Evolutionary conservation across 2,329 filamentous ascomycete genomes (phyloP), one percentile per base, ranked within the genome.

Genomic region (Xenoacremonium recifei): DNA sequence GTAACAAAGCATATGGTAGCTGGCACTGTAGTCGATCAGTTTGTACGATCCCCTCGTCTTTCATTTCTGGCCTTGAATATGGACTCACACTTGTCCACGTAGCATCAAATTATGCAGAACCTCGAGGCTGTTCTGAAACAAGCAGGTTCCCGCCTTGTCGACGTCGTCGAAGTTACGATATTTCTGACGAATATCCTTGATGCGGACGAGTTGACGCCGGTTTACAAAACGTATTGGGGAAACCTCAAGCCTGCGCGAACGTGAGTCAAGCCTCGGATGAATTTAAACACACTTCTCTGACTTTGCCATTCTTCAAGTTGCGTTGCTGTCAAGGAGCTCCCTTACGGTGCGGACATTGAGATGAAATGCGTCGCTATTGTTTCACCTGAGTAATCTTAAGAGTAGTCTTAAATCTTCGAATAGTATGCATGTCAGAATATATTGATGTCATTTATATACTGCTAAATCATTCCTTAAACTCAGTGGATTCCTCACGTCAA

Each of bases 151-250:
- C 71, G 69, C 35, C 70, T 89, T 25, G 65, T 72, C 34, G 78
- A 79, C 54, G 78, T 87, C 16, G 79, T 88, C 53, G 86, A 87
- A 69, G 79, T 84, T 41, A 79, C 76, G 48, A 79, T 87, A 50
- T 88, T 86, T 70, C 69, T 88, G 38, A 76, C 79, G 37, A 76
- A 84, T 55, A 87, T 88, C 81, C 78, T 75, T 42, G 73, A 87
- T 62, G 88, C 88, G 56, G 75, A 71, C 15, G 77, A 82, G 60
- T 85, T 88, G 79, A 88, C 88, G 64, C 74, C 73, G 51, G 76
- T 83, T 33, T 88, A 87, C 55, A 79, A 77, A 59, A 77, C 82
- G 65, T 83, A 79, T 68, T 88, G 87, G 65, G 65, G 61, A 3
- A 62, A 67, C 21, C 55, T 63, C 5, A 70, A 69, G 53, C 68